Evolutionary conservation across 2,329 filamentous ascomycete genomes (phyloP), one percentile per base, ranked within the genome.

Genomic region (Colletotrichum tropicale): DNA sequence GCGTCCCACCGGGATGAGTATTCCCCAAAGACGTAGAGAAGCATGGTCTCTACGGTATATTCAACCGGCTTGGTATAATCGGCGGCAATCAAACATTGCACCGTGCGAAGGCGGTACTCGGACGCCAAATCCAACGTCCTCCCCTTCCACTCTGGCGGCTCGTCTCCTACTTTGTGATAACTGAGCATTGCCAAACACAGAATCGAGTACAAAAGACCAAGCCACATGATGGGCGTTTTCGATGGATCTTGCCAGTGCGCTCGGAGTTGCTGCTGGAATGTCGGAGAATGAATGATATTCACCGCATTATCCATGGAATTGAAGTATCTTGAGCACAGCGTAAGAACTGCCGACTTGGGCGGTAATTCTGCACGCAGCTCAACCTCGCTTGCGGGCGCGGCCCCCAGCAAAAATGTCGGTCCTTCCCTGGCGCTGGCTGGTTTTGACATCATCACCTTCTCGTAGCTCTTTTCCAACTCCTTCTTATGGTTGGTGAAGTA

Each of bases 401-500:
- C 92, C 68, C 94, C 95, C 77, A 98, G 93, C 12, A 98, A 87
- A 78, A 98, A 93, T 0, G 94, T 93, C 3, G 94, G 94, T 2
- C 94, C 94, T 74, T 92, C 91, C 48, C 86, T 87, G 32, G 91
- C 89, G 4, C 87, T 86, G 32, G 86, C 86, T 18, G 93, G 89
- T 80, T 94, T 95, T 52, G 91, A 91, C 60, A 91, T 91, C 82
- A 93, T 91, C 67, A 98, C 92, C 80, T 92, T 94, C 80, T 94
- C 92, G 79, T 95, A 92, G 79, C 96, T 96, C 74, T 93, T 93
- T 82, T 98, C 95, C 75, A 96, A 89, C 78, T 98, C 96, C 81
- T 97, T 96, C 83, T 97, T 98, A 85, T 98, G 95, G 43, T 90
- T 92, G 21, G 87, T 86, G 81, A 98, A 98, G 85, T 97, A 98